A percentile compares a stretch with the other conserved stretches of the same genome.
Evolutionary conservation across 2,329 filamentous ascomycete species (phyloP).

Genomic region (Clonostachys solani): DNA sequence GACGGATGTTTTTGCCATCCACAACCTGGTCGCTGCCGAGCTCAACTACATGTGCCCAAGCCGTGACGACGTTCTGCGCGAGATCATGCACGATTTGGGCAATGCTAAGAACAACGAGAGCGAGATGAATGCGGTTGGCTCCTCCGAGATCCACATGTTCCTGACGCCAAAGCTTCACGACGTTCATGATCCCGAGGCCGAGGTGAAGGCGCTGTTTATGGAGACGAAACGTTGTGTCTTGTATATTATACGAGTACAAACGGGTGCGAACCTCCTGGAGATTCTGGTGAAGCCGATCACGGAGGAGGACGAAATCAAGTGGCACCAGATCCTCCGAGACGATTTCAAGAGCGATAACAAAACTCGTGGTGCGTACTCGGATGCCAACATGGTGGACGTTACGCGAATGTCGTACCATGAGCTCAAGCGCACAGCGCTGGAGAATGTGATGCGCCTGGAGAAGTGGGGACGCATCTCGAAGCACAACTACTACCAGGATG

Average conservation of each 20-base stretch:
- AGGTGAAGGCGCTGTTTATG: conserved; percentile 91
- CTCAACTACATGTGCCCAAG: conserved; percentile 72
- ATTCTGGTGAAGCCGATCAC: conserved; percentile 89
- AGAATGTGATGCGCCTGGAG: conserved; percentile 90
- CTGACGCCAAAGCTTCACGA: conserved; percentile 87
- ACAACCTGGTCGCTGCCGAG: conserved; percentile 79
- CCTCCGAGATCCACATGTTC: conserved; percentile 86
- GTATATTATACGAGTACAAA: conserved; percentile 96
- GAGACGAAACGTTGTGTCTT: conserved; percentile 96
- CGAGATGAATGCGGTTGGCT: conserved; percentile 82
- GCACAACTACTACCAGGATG: conserved; percentile 91
- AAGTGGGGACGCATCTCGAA: conserved; percentile 82
- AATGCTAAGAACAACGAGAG: conserved; percentile 96
- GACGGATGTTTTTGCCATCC: conserved; percentile 93
- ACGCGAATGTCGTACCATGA: conserved; percentile 87
- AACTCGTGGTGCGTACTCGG: conserved; percentile 83
- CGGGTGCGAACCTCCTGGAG: conserved; percentile 86
- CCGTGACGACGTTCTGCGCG: conserved; percentile 82
- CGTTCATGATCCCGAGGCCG: conserved; percentile 86
- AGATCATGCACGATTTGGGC: conserved; percentile 89
- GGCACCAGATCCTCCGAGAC: conserved; percentile 75
- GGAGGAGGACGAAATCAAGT: conserved; percentile 83
- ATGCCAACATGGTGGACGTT: conserved; percentile 83
- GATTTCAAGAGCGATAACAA: conserved; percentile 67
- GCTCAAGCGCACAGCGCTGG: conserved; percentile 86